Evolutionary conservation across 345 rosid species (phyloP), one percentile per base, ranked within the genome.

Genomic region (Erodium maritimum): DNA sequence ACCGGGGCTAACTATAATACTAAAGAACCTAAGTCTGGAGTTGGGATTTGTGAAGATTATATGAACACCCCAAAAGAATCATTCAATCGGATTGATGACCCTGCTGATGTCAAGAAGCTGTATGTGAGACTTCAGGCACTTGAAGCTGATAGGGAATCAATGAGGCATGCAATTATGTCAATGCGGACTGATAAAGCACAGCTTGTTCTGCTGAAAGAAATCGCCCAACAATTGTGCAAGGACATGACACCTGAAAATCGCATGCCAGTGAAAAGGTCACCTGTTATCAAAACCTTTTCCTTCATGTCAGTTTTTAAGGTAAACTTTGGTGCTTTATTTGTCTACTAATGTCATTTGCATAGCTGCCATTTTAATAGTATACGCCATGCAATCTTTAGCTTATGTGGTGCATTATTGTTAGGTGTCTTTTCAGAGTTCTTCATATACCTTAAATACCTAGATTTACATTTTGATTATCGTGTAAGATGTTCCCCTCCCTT

Each of bases 141-240:
- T 29, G 97, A 93, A 78, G 97, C 95, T 16, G 95, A 90, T 70
- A 78, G 97, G 75, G 97, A 90, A 72, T 93, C 96, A 22, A 83
- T 93, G 96, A 87, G 86, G 69, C 95, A 83, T 54, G 82, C 90
- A 59, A 63, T 93, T 69, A 56, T 90, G 59, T 85, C 97, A 33
- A 90, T 87, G 96, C 86, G 93, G 42, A 93, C 97, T 6, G 96
- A 87, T 50, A 90, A 87, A 77, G 85, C 95, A 20, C 96, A 87
- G 55, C 50, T 90, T 71, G 80, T 74, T 23, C 62, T 93, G 52
- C 61, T 93, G 79, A 90, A 85, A 80, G 97, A 93, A 80, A 93
- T 93, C 54, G 99, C 97, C 50, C 96, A 87, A 59, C 91, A 82
- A 65, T 60, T 89, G 68, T 80, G 84, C 77, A 85, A 87, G 70